Conservation (phyloP, 257 asterid species). For the Salvia rosmarinus region DNA sequence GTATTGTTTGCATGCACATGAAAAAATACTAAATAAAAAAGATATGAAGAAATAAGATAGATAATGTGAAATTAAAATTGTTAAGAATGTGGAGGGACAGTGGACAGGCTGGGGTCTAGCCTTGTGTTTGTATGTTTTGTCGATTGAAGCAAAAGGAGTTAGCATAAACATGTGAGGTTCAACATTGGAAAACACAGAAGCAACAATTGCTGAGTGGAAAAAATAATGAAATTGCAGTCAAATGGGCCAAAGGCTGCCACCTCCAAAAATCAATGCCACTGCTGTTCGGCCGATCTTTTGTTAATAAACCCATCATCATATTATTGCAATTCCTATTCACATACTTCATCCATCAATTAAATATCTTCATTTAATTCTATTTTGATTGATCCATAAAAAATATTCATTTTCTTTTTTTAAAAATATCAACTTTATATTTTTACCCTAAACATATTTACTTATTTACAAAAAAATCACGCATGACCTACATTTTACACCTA, state of each 20-base stretch:
- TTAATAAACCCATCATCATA: neutral
- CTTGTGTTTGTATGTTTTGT: slow-evolving; percentile 31
- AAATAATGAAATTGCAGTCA: slow-evolving; percentile 27
- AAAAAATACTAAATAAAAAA: neutral
- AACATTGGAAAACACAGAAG: slow-evolving; percentile 37
- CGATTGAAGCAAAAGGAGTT: slow-evolving; percentile 30
- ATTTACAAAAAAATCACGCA: too few relatives aligned
- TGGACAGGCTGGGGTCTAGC: slow-evolving; percentile 37
- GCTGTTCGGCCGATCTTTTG: neutral
- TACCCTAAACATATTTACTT: too few relatives aligned
- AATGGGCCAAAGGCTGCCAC: slow-evolving; percentile 34
- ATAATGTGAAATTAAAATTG: neutral
- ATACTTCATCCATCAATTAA: too few relatives aligned
- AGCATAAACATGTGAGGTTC: slow-evolving; percentile 38
- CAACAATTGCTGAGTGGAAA: slow-evolving; percentile 12
- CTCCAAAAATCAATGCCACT: slow-evolving; percentile 35
- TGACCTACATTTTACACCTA: too few relatives aligned
- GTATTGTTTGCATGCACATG: slow-evolving; percentile 21
- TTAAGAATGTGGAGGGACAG: neutral
- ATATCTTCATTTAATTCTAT: too few relatives aligned
- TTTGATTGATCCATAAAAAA: too few relatives aligned
- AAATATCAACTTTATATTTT: too few relatives aligned
- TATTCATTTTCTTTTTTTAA: too few relatives aligned
- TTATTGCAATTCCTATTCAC: neutral
- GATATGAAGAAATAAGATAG: neutral